Conservation (phyloP, 1,284 basidiomycete genomes). For the Volvariella volvacea region DNA sequence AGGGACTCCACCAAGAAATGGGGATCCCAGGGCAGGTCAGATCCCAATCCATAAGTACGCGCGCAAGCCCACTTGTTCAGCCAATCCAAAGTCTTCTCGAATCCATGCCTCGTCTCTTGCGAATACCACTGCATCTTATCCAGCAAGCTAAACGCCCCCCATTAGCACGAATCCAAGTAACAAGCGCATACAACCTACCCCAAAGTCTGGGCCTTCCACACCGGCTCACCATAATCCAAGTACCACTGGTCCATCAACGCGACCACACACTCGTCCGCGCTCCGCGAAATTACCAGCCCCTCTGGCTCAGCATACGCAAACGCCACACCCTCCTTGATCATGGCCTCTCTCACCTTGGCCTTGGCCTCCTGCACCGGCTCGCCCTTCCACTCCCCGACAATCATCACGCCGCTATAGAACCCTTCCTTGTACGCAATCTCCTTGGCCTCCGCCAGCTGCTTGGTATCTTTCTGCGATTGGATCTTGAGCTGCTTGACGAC, state of each 20-base stretch:
- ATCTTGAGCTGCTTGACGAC: slow-evolving; percentile 91
- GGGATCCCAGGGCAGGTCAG: slow-evolving; percentile 95
- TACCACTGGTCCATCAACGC: slow-evolving; percentile 99
- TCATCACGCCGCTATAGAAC: slow-evolving; percentile 91
- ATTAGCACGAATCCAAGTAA: slow-evolving; percentile 6
- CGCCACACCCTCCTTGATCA: slow-evolving; percentile 78
- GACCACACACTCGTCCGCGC: slow-evolving; percentile 94
- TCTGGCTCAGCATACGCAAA: slow-evolving; percentile 97
- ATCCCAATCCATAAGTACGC: slow-evolving; percentile 93
- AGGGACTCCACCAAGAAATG: slow-evolving; percentile 96
- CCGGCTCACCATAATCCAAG: slow-evolving; percentile 91
- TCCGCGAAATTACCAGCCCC: slow-evolving; percentile 84
- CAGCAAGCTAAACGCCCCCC: slow-evolving; percentile 51
- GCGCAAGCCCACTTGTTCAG: slow-evolving; percentile 99
- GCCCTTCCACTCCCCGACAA: slow-evolving; percentile 86
- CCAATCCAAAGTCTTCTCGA: slow-evolving; percentile 92
- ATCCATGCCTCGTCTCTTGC: slow-evolving; percentile 84
- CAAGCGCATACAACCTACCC: slow-evolving; percentile 42
- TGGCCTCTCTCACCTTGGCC: slow-evolving; percentile 76
- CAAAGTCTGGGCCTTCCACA: slow-evolving; percentile 84
- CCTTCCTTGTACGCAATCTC: slow-evolving; percentile 99
- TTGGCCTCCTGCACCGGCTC: slow-evolving; percentile 88
- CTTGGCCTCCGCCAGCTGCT: slow-evolving; percentile 94
- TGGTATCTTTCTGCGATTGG: slow-evolving; percentile 90
- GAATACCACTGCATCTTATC: slow-evolving; percentile 88